Base-by-base conservation (phyloP, 2,329 filamentous ascomycete genomes). In the Ramularia collo-cygni region DNA sequence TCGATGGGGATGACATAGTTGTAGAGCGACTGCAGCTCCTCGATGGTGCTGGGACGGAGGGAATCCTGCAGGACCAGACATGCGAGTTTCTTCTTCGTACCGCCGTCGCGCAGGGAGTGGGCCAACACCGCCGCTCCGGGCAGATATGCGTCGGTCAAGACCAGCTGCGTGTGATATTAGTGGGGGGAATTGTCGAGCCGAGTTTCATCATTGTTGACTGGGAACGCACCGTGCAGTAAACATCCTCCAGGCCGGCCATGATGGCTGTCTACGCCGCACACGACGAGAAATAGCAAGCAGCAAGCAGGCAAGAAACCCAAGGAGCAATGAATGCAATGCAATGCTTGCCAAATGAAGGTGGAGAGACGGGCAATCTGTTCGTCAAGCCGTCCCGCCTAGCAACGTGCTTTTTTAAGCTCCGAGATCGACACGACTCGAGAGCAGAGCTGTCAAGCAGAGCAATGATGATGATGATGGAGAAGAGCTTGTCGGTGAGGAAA, bases 41-140 rank as follows among this genome's bases (percentile, higher is more conserved):
- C 72, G 44, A 96, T 74, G 34, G 85, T 87, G 38, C 82, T 80
- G 38, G 74, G 68, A 24, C 84, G 84, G 35, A 98, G 73, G 13
- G 76, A 80, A 56, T 95, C 88, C 39, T 82, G 73, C 4, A 88
- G 93, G 60, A 93, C 78, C 54, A 96, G 71, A 54, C 84, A 83
- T 44, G 83, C 88, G 55, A 98, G 73, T 69, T 87, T 90, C 69
- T 86, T 92, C 52, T 72, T 79, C 27, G 89, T 86, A 42, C 86
- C 86, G 55, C 80, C 83, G 81, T 98, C 92, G 65, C 86, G 84
- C 42, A 98, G 71, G 24, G 92, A 96, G 69, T 96, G 89, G 46
- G 88, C 89, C 49, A 98, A 79, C 33, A 98, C 89, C 54, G 92
- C 79, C 44, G 89, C 90, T 63, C 92, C 89, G 63, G 92, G 90